Evolutionary conservation across 2,329 filamentous ascomycete species (phyloP).

Genomic region (Amauroascus verrucosus): DNA sequence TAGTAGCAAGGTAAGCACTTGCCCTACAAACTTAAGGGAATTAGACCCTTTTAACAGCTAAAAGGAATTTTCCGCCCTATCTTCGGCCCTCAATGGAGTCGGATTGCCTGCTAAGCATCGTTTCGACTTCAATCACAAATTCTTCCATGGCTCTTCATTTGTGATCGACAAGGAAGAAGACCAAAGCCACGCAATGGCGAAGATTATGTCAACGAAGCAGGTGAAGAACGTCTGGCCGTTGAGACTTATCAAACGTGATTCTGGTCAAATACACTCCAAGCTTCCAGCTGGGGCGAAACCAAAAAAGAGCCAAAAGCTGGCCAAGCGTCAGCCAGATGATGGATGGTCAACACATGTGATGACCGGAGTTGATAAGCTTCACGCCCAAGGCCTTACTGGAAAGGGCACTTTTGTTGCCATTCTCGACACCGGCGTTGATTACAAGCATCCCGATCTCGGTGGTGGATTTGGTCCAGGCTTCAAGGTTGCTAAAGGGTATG

Average conservation of each 20-base stretch:
- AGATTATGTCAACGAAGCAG: background rate
- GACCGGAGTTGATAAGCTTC: constrained; percentile 14
- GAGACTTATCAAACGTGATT: constrained; percentile 1
- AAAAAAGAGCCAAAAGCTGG: background rate
- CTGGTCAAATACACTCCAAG: constrained; percentile 4
- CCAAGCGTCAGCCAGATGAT: background rate
- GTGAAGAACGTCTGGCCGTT: constrained; percentile 10
- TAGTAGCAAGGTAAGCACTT: constrained; percentile 19
- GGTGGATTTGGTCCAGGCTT: constrained; percentile 53
- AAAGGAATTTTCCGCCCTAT: constrained; percentile 3
- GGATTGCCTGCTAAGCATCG: constrained; percentile 4
- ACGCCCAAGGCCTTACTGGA: constrained; percentile 9
- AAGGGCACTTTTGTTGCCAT: constrained; percentile 16
- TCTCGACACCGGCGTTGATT: constrained; percentile 42
- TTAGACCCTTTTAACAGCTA: background rate
- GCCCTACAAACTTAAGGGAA: background rate
- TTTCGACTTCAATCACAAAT: constrained; percentile 11
- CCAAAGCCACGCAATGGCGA: background rate
- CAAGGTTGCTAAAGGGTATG: constrained; percentile 48
- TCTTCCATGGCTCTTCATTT: constrained; percentile 11
- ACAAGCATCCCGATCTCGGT: constrained; percentile 53
- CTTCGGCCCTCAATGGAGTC: constrained; percentile 3
- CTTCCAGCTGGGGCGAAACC: background rate
- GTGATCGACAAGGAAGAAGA: background rate
- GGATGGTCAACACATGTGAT: constrained; percentile 11